These are phyloP conservation scores for Solanum paucissectum DNA, from an alignment of 257 asterid species.

Conservation along the genomic window DNA sequence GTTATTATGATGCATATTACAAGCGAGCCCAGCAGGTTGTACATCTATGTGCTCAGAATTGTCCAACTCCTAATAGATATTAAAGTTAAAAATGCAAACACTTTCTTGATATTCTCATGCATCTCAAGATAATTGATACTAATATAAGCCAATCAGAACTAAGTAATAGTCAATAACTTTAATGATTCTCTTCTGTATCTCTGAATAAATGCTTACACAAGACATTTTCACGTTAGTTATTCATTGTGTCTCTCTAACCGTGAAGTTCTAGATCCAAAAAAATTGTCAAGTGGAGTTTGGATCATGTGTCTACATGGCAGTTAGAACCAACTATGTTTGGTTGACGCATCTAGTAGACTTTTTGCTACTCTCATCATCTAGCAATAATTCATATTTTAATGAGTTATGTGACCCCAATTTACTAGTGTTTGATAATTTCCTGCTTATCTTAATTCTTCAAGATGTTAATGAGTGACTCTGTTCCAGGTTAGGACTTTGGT, in stretches of 20 bases:
- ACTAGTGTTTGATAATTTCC: neutral
- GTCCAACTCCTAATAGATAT: neutral
- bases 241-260: neutral
- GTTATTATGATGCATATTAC: slow-evolving; percentile 96
- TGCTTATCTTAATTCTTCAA: neutral
- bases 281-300: neutral
- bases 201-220: neutral
- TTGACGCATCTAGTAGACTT: neutral
- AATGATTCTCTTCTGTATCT: neutral
- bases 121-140: neutral
- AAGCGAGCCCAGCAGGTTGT: slow-evolving; percentile 94
- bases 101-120: neutral
- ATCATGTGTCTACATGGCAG: neutral
- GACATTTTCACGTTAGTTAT: neutral
- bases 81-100: neutral
- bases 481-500: slow-evolving; percentile 83
- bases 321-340: neutral
- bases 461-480: slow-evolving; percentile 2
- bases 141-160: neutral
- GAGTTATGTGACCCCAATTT: neutral
- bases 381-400: neutral
- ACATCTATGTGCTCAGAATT: neutral
- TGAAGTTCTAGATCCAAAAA: neutral
- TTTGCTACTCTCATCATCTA: neutral
- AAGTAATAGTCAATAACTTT: neutral